Base-by-base conservation (phyloP, 2,329 filamentous ascomycete species). In the Elsinoe perseae region DNA sequence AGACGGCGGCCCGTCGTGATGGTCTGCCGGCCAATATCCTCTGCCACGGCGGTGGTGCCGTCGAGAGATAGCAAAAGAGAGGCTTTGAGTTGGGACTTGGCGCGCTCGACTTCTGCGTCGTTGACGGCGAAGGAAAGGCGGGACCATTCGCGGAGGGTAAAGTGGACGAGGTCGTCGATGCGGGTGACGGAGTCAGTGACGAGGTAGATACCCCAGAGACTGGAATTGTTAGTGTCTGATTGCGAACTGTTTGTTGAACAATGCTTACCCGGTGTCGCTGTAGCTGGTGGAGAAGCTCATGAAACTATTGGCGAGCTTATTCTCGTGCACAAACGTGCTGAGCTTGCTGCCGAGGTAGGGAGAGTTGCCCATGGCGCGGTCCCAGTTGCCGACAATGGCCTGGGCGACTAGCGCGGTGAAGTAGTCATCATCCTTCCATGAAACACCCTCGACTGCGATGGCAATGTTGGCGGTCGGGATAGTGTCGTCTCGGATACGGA, bases 221-320 rank as follows among this genome's bases (percentile, higher is more conserved):
- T 95, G 67, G 57, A 20, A 16, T 2, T 52, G 43, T 74, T 68
- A 74, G 71, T 62, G 57, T 16, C 18, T 38, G 50, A 57, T 1
- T 4, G 12, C 20, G 14, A 23, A 21, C 7, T 38, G 21, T 10
- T 18, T 4, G 18, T 20, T 16, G n/a, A 18, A 27, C 16, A 23
- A 42, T 53, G 72, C 85, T 75, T 83, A 95, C 90, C 91, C 93
- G 72, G 93, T 98, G 75, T 98, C 93, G 71, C 91, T 97, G 79
- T 98, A 98, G 81, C 89, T 95, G 64, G 93, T 98, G 64, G 91
- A 96, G 80, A 98, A 98, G 80, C 89, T 95, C 95, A 98, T 98
- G 82, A 96, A 98, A 83, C 91, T 96, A 80, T 95, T 98, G 75
- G 93, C 93, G 61, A 98, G 83, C 73, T 91, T 86, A 77, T 97